Evolutionary conservation across 495 filamentous ascomycete species (phyloP).

Genomic region (Lindgomyces ingoldianus): DNA sequence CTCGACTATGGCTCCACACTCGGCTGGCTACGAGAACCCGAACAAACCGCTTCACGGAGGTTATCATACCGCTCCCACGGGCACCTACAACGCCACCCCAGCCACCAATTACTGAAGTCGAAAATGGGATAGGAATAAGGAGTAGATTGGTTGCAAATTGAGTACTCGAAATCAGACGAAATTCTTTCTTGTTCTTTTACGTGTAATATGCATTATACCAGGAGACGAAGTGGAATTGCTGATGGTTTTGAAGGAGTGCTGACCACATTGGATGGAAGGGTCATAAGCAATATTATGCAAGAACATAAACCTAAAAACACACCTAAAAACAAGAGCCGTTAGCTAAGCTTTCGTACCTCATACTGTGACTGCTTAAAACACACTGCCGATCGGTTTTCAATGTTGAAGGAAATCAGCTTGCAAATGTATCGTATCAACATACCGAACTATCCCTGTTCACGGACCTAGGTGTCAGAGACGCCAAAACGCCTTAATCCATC

Average conservation of each 20-base stretch:
- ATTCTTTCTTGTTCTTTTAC: conserved; percentile 16
- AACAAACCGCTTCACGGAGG: conserved; percentile 35
- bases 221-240: neutral
- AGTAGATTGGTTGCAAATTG: too few relatives aligned
- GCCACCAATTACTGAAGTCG: conserved; percentile 25
- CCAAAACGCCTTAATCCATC: conserved; percentile 2
- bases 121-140: neutral
- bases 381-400: too few relatives aligned
- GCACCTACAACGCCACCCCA: conserved; percentile 28
- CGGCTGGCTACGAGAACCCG: conserved; percentile 17
- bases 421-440: too few relatives aligned
- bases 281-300: too few relatives aligned
- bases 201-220: conserved; percentile 30
- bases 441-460: too few relatives aligned
- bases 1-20: conserved; percentile 37
- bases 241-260: too few relatives aligned
- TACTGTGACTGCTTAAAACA: too few relatives aligned
- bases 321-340: too few relatives aligned
- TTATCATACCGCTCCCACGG: conserved; percentile 40
- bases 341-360: too few relatives aligned
- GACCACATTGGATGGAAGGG: too few relatives aligned
- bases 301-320: too few relatives aligned
- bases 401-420: too few relatives aligned
- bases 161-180: neutral
- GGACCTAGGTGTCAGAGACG: neutral